phyloP scores from a whole-genome alignment of 768 basidiomycete genomes.

The Macrolepiota fuliginosa region DNA sequence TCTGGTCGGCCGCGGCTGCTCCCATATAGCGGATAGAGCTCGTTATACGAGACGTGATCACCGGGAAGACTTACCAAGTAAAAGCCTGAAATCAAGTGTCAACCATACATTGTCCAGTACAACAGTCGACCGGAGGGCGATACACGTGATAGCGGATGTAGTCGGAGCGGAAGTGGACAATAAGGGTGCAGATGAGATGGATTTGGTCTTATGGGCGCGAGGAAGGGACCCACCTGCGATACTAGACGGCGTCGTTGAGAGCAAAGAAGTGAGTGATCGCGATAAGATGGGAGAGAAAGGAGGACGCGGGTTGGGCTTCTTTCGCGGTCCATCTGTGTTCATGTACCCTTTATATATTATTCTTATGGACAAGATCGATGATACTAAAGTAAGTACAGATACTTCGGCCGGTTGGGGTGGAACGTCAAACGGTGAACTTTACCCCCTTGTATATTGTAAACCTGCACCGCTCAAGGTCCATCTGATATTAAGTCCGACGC shows the following conservation, averaged over 20 bases:
- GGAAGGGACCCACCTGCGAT: neutral
- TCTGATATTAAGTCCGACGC: neutral
- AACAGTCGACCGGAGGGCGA: neutral
- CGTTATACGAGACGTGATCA: neutral
- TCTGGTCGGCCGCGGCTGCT: neutral
- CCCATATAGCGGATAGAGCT: neutral
- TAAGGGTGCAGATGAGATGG: neutral
- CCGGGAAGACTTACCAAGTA: conserved; percentile 9
- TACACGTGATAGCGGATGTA: conserved; percentile 20
- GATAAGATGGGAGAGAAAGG: neutral
- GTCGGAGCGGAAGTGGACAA: neutral
- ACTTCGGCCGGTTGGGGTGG: neutral
- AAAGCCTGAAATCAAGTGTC: conserved; percentile 19
- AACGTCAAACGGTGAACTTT: neutral
- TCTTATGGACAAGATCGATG: neutral
- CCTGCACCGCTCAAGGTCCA: conserved; percentile 6
- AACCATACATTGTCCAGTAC: neutral
- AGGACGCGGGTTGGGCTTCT: neutral
- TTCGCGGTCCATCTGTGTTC: neutral
- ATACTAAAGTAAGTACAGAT: neutral
- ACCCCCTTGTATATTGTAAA: neutral
- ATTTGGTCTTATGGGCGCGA: too few species aligned
- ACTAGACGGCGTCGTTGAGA: neutral
- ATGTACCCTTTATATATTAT: neutral
- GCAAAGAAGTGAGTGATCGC: neutral